phyloP scores from a whole-genome alignment of 2,329 filamentous ascomycete species.

The Aspergillus quadricinctus region DNA sequence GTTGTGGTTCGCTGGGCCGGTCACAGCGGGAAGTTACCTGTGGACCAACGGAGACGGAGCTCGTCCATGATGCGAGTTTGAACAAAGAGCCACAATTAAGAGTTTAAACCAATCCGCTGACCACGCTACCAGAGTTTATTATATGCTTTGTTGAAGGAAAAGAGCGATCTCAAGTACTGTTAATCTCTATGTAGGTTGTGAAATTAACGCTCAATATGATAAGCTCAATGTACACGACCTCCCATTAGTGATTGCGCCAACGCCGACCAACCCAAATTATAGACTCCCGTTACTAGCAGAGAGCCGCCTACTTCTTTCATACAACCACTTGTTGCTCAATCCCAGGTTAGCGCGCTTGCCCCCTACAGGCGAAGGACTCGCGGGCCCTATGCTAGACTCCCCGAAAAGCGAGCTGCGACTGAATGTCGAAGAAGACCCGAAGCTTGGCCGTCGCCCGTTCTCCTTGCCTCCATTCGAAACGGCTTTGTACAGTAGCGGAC shows the following conservation, averaged over 20 bases:
- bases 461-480: constrained; percentile 44
- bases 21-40: constrained; percentile 14
- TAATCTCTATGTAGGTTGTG: background rate
- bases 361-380: constrained; percentile 63
- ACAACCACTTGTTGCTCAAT: constrained; percentile 91
- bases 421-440: constrained; percentile 48
- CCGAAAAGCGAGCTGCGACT: constrained; percentile 30
- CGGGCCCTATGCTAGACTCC: constrained; percentile 51
- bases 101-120: background rate
- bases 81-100: background rate
- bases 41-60: constrained; percentile 10
- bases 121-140: background rate
- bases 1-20: constrained; percentile 11
- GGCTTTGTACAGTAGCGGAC: constrained; percentile 65
- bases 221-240: constrained; percentile 16
- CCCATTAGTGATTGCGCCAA: constrained; percentile 7
- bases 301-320: constrained; percentile 63
- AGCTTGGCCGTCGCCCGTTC: constrained; percentile 46
- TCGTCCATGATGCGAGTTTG: background rate
- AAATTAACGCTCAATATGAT: constrained; percentile 7
- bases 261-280: constrained; percentile 15
- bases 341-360: constrained; percentile 68
- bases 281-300: constrained; percentile 36
- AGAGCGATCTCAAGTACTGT: background rate
- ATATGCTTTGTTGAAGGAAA: background rate